A percentile compares a stretch with the other conserved stretches of the same genome.
phyloP scores from a whole-genome alignment of 2,329 filamentous ascomycete genomes.

The Salinomyces thailandicus region DNA sequence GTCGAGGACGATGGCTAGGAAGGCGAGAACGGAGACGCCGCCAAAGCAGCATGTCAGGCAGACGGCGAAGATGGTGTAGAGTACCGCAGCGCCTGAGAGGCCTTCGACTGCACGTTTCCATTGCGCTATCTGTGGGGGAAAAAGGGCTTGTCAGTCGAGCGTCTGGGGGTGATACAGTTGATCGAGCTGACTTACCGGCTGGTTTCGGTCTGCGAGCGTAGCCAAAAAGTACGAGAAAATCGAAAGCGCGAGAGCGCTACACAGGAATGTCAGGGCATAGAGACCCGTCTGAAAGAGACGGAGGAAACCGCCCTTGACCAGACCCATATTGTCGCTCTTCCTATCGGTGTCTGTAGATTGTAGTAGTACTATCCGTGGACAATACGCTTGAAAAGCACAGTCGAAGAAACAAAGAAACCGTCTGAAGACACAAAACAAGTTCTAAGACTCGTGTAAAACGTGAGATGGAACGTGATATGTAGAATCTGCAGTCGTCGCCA shows the following conservation, averaged over 20 bases:
- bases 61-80: slow-evolving; percentile 66
- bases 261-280: slow-evolving; percentile 63
- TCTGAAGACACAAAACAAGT: no score
- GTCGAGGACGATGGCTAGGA: slow-evolving; percentile 65
- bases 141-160: no score
- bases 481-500: no score
- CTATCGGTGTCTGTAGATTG: no score
- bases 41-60: slow-evolving; percentile 70
- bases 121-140: slow-evolving; percentile 44
- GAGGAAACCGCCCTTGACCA: slow-evolving; percentile 48
- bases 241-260: slow-evolving; percentile 57
- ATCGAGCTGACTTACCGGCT: slow-evolving; percentile 24
- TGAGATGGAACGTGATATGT: no score
- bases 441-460: no score
- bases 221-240: slow-evolving; percentile 62
- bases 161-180: no score
- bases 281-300: slow-evolving; percentile 60
- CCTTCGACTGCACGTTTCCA: slow-evolving; percentile 51
- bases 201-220: slow-evolving; percentile 54
- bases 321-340: slow-evolving; percentile 25
- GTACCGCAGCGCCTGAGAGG: slow-evolving; percentile 60
- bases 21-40: slow-evolving; percentile 61
- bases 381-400: no score
- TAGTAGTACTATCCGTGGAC: no score
- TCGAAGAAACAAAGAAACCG: no score